Evolutionary conservation across 129 eudicot genomes (phyloP), one percentile per base, ranked within the genome.

Genomic region (Artemisia tridentata): DNA sequence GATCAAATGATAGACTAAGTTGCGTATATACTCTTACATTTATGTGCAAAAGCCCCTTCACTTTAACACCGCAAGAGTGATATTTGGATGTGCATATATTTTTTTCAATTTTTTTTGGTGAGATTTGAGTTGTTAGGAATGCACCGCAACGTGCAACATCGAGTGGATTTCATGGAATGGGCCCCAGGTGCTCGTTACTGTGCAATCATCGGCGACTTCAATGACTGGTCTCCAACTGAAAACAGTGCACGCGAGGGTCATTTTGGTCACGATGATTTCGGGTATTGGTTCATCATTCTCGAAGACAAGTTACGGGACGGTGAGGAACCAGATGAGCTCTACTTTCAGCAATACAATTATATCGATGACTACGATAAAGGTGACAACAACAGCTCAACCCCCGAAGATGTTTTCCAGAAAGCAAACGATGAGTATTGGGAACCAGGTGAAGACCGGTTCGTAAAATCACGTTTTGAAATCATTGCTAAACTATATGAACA

Each of bases 151-250:
- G 82, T 86, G 55, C 99, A 93, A 78, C 97, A 93, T 67, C 96
- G 99, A 56, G 91, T 87, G 62, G 99, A 93, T 85, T 90, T 12
- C 83, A 76, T 93, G 95, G 99, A 93, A 43, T 93, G 99, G 99
- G 99, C 99, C 61, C 99, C 99, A 90, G 98, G 98, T 80, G 99
- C 99, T 21, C 96, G 97, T 11, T 93, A 93, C 71, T 93, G 96
- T 84, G 93, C 99, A 19, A 64, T 93, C 13, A 86, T 93, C 49
- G 99, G 97, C 50, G 97, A 93, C 75, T 89, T 93, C 53, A 90
- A 93, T 69, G 89, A 76, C 61, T 93, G 99, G 99, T 93, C 97
- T 48, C 97, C 97, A 5, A 93, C 99, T 4, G 96, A 82, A 78
- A 79, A 87, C 68, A 55, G 81, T 72, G 97, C 99, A 63, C 81